Conservation (phyloP, 257 asterid genomes). For the Perilla frutescens region DNA sequence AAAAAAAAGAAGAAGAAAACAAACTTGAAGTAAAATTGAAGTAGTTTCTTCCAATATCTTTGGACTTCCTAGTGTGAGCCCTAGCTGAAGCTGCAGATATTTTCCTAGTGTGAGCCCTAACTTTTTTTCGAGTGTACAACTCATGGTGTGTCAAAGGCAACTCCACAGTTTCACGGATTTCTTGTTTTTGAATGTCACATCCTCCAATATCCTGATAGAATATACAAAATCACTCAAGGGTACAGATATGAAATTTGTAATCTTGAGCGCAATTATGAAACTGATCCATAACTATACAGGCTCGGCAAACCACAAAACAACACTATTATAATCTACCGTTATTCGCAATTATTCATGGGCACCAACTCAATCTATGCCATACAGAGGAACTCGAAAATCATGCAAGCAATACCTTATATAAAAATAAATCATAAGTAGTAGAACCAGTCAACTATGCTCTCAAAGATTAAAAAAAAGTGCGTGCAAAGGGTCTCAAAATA, state of each 20-base stretch:
- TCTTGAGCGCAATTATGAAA: background rate
- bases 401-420: background rate
- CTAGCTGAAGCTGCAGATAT: conserved; percentile 58
- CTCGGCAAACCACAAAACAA: background rate
- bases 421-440: too few species aligned
- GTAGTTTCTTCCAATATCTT: conserved; percentile 22
- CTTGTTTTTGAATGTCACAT: conserved; percentile 93
- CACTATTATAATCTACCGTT: background rate
- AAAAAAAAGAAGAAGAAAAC: conserved; percentile 28
- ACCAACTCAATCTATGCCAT: background rate
- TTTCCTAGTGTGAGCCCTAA: conserved; percentile 34
- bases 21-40: conserved; percentile 42
- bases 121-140: conserved; percentile 72
- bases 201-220: conserved; percentile 81
- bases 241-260: conserved; percentile 6
- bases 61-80: conserved; percentile 49
- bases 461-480: too few species aligned
- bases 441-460: too few species aligned
- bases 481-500: background rate
- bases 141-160: conserved; percentile 89
- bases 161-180: conserved; percentile 93
- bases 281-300: background rate
- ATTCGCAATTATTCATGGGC: background rate
- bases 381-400: background rate
- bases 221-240: background rate